Evolutionary conservation across 2,329 filamentous ascomycete species (phyloP).

Genomic region (Talaromyces sp.): DNA sequence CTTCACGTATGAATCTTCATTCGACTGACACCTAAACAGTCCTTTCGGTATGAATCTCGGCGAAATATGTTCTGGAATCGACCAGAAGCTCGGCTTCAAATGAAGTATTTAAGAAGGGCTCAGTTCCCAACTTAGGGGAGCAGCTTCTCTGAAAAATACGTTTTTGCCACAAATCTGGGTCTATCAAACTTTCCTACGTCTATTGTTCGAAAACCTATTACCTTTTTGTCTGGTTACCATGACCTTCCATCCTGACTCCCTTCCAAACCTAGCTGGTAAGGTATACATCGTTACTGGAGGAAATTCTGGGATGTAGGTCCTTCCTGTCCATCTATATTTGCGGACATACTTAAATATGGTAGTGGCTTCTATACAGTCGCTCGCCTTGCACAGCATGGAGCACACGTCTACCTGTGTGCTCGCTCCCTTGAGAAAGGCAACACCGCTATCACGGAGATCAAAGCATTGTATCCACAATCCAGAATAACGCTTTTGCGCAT

Average conservation of each 20-base stretch:
- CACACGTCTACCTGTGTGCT: slow-evolving; percentile 38
- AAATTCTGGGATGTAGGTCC: slow-evolving; percentile 45
- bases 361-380: slow-evolving; percentile 36
- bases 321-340: neutral
- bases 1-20: neutral
- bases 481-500: slow-evolving; percentile 47
- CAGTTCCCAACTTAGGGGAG: neutral
- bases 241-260: slow-evolving; percentile 40
- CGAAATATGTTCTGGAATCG: neutral
- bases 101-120: neutral
- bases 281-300: slow-evolving; percentile 47
- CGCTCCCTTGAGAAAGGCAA: slow-evolving; percentile 35
- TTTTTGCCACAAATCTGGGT: neutral
- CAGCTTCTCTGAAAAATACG: neutral
- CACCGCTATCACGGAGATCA: slow-evolving; percentile 25
- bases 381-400: slow-evolving; percentile 36
- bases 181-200: neutral
- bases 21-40: neutral
- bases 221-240: slow-evolving; percentile 21
- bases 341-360: neutral
- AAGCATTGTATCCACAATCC: slow-evolving; percentile 33
- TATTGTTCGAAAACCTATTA: neutral
- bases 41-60: neutral
- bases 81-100: neutral
- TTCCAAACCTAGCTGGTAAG: slow-evolving; percentile 44